Base-by-base conservation (phyloP, 805 yeast species). In the Saturnispora sanitii region DNA sequence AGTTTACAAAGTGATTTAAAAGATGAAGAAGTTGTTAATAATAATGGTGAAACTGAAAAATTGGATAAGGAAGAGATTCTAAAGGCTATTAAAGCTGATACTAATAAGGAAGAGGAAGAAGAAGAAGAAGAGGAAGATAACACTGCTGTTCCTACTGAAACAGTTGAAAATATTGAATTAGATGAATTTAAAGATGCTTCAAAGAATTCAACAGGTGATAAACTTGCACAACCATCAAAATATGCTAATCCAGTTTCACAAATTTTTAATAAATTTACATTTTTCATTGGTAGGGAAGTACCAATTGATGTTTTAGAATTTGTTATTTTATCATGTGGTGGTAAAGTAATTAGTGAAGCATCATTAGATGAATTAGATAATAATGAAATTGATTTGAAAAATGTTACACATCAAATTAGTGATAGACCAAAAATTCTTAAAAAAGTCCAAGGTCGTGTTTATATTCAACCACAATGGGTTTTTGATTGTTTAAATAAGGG, bases 401-500 rank as follows among this genome's bases (percentile, higher is more conserved):
- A 70, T 38, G 75, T 92, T 37, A 92, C 98, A 13, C 98, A 92
- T 62, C 97, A 90, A 63, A 81, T 92, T 51, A 79, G 81, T 48
- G 98, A 92, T 63, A 79, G 98, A 62, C 97, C 98, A 23, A 79
- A 77, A 54, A 62, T 90, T 33, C 58, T 70, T 22, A 71, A 75
- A 48, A 84, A 79, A 58, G 85, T 87, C 33, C 82, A 86, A 45
- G 96, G 96, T 38, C 77, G 97, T 68, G 84, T 94, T 0, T 92
- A 92, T 57, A 61, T 90, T 36, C 98, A 92, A 66, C 98, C 98
- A 16, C 98, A 92, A 68, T 92, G 98, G 98, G 70, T 92, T 23
- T 88, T 92, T 60, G 98, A 92, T 60, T 79, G 82, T 55, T 66
- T 92, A 45, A 92, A 92, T 67, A 81, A 82, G 63, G 73, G 76